phyloP scores from a whole-genome alignment of 495 filamentous ascomycete genomes.

The Platismatia glauca region DNA sequence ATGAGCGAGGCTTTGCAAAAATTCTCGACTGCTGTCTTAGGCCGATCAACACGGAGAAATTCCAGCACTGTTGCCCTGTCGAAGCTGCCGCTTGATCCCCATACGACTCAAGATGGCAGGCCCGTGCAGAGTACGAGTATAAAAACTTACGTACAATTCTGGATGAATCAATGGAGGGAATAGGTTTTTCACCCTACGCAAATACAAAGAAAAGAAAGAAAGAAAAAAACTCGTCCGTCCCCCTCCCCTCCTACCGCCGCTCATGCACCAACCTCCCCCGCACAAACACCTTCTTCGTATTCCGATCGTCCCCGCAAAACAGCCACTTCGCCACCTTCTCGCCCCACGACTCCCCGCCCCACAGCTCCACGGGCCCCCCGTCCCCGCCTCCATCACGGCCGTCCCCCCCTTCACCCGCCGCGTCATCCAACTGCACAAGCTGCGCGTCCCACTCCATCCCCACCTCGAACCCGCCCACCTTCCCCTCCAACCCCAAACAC shows the following conservation, averaged over 20 bases:
- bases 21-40: too few species aligned
- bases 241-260: slow-evolving; percentile 13
- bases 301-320: slow-evolving; percentile 78
- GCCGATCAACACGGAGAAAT: too few species aligned
- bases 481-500: slow-evolving; percentile 59
- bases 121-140: too few species aligned
- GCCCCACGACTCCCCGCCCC: slow-evolving; percentile 74
- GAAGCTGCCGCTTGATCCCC: too few species aligned
- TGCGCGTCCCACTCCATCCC: slow-evolving; percentile 91
- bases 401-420: slow-evolving; percentile 70
- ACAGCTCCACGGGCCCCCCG: slow-evolving; percentile 64
- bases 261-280: slow-evolving; percentile 66
- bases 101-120: too few species aligned
- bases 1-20: too few species aligned
- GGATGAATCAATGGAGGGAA: too few species aligned
- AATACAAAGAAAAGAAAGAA: too few species aligned
- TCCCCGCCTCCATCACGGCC: neutral
- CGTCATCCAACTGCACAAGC: slow-evolving; percentile 36
- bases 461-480: slow-evolving; percentile 67
- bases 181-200: too few species aligned
- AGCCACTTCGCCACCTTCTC: slow-evolving; percentile 83
- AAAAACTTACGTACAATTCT: too few species aligned
- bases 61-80: too few species aligned
- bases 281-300: slow-evolving; percentile 74
- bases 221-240: too few species aligned